phyloP scores from a whole-genome alignment of 495 filamentous ascomycete species.

The Mytilinidion resinicola region DNA sequence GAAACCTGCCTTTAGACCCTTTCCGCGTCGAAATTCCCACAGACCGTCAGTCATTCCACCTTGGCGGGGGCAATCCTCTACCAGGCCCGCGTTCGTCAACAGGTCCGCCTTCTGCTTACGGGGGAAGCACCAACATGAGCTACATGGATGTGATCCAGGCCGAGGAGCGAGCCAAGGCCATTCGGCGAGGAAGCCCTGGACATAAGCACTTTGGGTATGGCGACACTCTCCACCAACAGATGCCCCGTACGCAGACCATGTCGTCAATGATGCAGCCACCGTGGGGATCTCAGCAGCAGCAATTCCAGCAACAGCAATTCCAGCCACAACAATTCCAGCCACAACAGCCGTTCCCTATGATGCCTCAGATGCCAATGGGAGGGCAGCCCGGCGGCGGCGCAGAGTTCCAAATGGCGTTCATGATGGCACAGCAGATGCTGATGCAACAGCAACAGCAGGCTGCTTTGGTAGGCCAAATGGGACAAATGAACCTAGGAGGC shows the following conservation, averaged over 20 bases:
- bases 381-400: background rate
- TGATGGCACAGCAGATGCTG: background rate
- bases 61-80: constrained; percentile 32
- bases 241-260: background rate
- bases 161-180: constrained; percentile 71
- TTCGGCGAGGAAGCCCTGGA: constrained; percentile 71
- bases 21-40: constrained; percentile 73
- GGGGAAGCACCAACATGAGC: constrained; percentile 45
- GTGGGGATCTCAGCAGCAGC: constrained; percentile 7
- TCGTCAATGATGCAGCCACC: constrained; percentile 6
- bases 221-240: background rate
- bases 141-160: constrained; percentile 85
- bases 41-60: constrained; percentile 69
- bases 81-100: constrained; percentile 28
- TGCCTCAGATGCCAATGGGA: background rate
- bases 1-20: constrained; percentile 80
- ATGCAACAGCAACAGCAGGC: background rate
- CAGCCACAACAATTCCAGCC: constrained; percentile 5
- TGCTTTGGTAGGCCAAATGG: background rate
- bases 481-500: background rate
- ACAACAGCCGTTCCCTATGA: background rate
- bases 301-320: constrained; percentile 17
- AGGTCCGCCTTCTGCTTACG: constrained; percentile 54
- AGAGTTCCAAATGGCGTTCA: background rate
- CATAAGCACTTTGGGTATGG: background rate